Conservation (phyloP, 1,284 basidiomycete genomes). For the Xerocomus amazonicus region DNA sequence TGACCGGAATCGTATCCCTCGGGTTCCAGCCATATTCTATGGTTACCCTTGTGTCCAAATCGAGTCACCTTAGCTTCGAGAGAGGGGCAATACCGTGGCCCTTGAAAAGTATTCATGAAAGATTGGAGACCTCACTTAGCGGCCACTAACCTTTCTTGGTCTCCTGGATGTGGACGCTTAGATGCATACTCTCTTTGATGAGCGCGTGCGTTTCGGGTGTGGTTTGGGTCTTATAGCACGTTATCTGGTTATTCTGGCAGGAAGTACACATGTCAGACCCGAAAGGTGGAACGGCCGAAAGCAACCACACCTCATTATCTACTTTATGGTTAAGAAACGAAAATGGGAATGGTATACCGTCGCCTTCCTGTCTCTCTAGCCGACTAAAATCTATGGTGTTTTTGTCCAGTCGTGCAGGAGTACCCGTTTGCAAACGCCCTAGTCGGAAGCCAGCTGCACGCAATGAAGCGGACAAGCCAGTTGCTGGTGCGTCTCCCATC, state of each 20-base stretch:
- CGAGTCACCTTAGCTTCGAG: constrained; percentile 83
- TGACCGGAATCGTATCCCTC: constrained; percentile 84
- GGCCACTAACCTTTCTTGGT: constrained; percentile 65
- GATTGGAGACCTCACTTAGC: not conserved
- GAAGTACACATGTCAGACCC: not conserved
- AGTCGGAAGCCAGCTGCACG: constrained; percentile 74
- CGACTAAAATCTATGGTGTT: constrained; percentile 66
- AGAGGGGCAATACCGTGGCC: constrained; percentile 88
- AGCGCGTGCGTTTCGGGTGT: constrained; percentile 71
- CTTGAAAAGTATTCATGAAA: constrained; percentile 34
- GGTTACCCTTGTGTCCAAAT: constrained; percentile 68
- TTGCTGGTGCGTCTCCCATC: constrained; percentile 69
- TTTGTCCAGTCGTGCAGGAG: constrained; percentile 75
- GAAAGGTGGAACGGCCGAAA: not conserved
- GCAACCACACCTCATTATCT: constrained; percentile 44
- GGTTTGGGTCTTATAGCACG: constrained; percentile 74
- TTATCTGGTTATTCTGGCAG: constrained; percentile 63
- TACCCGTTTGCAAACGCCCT: constrained; percentile 85
- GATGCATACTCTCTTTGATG: constrained; percentile 69
- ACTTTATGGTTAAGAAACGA: constrained; percentile 50
- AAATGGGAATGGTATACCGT: constrained; percentile 59
- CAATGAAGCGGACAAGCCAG: constrained; percentile 75
- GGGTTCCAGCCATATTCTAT: constrained; percentile 86
- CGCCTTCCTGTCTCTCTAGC: constrained; percentile 60
- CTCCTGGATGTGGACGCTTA: constrained; percentile 82